Conservation (phyloP, 441 rosid species). For the Lepidium campestre region DNA sequence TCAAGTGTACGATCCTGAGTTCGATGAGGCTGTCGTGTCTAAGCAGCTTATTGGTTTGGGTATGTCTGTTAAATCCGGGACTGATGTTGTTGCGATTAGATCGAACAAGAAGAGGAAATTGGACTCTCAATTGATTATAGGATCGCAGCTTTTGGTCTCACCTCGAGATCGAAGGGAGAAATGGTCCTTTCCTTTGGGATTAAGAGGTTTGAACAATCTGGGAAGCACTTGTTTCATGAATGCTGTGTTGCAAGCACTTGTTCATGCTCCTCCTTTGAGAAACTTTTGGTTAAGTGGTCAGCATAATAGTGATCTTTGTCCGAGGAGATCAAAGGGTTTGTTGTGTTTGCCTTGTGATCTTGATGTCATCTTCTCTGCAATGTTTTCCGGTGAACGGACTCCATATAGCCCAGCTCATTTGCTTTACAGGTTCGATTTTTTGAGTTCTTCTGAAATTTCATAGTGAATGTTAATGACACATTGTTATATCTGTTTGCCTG, state of each 20-base stretch:
- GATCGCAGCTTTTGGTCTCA: slow-evolving; percentile 34
- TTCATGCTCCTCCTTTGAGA: slow-evolving; percentile 74
- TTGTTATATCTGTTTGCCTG: not conserved
- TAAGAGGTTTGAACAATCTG: slow-evolving; percentile 73
- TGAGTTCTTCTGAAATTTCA: not conserved
- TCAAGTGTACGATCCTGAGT: slow-evolving; percentile 88
- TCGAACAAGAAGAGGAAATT: slow-evolving; percentile 69
- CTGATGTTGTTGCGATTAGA: slow-evolving; percentile 41
- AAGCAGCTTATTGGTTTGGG: slow-evolving; percentile 48
- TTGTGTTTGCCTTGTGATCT: slow-evolving; percentile 73
- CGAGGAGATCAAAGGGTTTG: slow-evolving; percentile 38
- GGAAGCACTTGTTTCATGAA: slow-evolving; percentile 91
- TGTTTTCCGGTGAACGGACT: slow-evolving; percentile 67
- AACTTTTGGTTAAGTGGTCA: slow-evolving; percentile 64
- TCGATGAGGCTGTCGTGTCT: slow-evolving; percentile 60
- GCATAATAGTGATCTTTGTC: slow-evolving; percentile 57
- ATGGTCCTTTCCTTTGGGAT: slow-evolving; percentile 72
- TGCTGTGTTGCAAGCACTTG: slow-evolving; percentile 79
- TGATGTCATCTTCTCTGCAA: slow-evolving; percentile 51
- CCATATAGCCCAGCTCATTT: slow-evolving; percentile 86
- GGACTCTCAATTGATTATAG: slow-evolving; percentile 45
- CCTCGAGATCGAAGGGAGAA: slow-evolving; percentile 71
- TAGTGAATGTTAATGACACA: slow-evolving; percentile 5
- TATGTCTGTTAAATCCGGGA: slow-evolving; percentile 24
- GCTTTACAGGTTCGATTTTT: slow-evolving; percentile 58